Conservation (phyloP, 129 eudicot genomes). For the Helianthus tuberosus region DNA sequence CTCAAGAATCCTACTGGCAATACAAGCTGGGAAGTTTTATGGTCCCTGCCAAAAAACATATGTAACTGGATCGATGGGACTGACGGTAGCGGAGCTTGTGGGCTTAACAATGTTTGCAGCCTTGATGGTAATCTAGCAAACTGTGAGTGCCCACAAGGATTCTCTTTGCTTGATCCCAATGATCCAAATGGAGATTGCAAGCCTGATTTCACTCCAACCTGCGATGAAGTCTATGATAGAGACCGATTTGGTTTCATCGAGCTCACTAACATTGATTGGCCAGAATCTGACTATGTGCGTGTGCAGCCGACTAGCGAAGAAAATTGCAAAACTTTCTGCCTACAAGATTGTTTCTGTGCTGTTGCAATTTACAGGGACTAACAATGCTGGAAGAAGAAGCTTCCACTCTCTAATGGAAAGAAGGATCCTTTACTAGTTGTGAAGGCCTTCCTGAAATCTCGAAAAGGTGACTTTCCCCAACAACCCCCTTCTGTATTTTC, state of each 20-base stretch:
- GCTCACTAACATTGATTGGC: background rate
- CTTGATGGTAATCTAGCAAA: background rate
- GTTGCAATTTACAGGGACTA: background rate
- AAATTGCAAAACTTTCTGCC: background rate
- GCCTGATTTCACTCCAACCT: background rate
- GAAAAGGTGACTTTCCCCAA: background rate
- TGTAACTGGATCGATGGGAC: background rate
- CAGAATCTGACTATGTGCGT: background rate
- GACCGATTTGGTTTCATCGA: background rate
- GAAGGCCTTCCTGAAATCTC: background rate
- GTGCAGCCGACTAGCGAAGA: background rate
- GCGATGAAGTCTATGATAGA: background rate
- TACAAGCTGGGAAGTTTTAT: background rate
- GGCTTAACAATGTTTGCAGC: background rate
- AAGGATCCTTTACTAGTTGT: background rate
- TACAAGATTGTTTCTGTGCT: slow-evolving; percentile 7
- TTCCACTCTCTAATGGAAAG: background rate
- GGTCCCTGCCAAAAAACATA: background rate
- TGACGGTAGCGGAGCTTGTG: background rate
- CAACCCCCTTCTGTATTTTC: background rate
- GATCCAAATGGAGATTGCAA: background rate
- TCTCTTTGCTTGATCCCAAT: slow-evolving; percentile 4
- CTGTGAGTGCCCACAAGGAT: background rate
- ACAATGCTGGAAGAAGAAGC: background rate
- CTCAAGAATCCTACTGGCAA: background rate